Evolutionary conservation across 345 rosid species (phyloP).

Genomic region (Camelina laxa): DNA sequence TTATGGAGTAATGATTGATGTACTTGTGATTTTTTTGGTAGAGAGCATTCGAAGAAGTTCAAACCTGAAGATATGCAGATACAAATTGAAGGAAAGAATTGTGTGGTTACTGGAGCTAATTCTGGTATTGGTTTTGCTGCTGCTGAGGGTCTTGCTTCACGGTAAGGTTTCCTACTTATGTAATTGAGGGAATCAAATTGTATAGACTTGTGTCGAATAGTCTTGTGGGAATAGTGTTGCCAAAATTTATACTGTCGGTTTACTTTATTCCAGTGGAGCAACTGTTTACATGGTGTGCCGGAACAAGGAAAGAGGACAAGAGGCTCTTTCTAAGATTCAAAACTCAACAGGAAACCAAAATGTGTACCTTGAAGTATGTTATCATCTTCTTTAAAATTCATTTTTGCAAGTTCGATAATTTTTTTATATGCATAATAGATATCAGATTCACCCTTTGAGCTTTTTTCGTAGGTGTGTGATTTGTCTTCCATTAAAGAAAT

Average conservation of each 20-base stretch:
- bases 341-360: conserved; percentile 72
- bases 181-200: not conserved
- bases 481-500: conserved; percentile 75
- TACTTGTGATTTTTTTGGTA: conserved; percentile 25
- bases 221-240: not conserved
- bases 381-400: not conserved
- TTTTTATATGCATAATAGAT: conserved; percentile 18
- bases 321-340: conserved; percentile 76
- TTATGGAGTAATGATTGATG: not conserved
- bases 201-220: not conserved
- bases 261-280: conserved; percentile 65
- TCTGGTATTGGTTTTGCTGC: conserved; percentile 91
- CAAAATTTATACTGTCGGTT: not conserved
- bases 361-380: conserved; percentile 77
- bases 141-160: conserved; percentile 93
- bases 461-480: conserved; percentile 74
- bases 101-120: conserved; percentile 94
- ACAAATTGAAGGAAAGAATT: conserved; percentile 69
- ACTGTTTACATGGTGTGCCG: conserved; percentile 88
- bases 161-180: conserved; percentile 46
- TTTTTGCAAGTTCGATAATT: not conserved
- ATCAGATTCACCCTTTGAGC: not conserved
- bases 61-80: conserved; percentile 69
- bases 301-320: conserved; percentile 80
- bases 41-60: conserved; percentile 78